phyloP scores from a whole-genome alignment of 2,329 filamentous ascomycete genomes.

The Fonsecaea pedrosoi region DNA sequence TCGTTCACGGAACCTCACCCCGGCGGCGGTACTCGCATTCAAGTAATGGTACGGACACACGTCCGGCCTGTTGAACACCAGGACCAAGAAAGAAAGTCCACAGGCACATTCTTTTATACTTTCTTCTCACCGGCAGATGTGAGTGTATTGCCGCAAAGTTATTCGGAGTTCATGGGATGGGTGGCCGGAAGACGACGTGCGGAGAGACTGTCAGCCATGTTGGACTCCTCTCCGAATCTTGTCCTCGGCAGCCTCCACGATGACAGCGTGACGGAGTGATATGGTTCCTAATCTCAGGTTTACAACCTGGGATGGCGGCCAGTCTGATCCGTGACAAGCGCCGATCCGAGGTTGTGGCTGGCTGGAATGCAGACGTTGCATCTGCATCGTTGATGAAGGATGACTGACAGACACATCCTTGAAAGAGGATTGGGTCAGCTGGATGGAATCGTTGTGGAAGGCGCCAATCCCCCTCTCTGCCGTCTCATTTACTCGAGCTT shows the following conservation, averaged over 20 bases:
- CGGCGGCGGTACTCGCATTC: conserved; percentile 65
- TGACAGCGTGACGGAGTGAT: conserved; percentile 35
- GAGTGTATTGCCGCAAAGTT: conserved; percentile 69
- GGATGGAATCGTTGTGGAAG: neutral
- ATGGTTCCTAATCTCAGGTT: neutral
- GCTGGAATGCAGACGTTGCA: neutral
- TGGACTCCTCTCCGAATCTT: conserved; percentile 38
- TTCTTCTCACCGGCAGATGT: conserved; percentile 71
- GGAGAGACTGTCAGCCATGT: conserved; percentile 57
- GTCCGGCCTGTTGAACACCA: conserved; percentile 75
- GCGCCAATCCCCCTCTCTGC: neutral
- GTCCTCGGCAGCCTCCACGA: conserved; percentile 25
- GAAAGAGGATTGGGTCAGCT: neutral
- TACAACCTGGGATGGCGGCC: neutral
- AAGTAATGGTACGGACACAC: conserved; percentile 74
- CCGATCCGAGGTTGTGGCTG: neutral
- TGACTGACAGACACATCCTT: neutral
- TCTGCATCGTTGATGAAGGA: neutral
- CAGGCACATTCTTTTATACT: conserved; percentile 78
- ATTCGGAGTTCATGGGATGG: conserved; percentile 70
- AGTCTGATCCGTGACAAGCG: neutral
- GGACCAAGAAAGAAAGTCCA: conserved; percentile 63
- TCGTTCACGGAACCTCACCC: conserved; percentile 72
- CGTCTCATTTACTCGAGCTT: neutral
- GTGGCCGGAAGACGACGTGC: conserved; percentile 66